phyloP scores from a whole-genome alignment of 139 green algal genomes.

The Micractinium conductrix region DNA sequence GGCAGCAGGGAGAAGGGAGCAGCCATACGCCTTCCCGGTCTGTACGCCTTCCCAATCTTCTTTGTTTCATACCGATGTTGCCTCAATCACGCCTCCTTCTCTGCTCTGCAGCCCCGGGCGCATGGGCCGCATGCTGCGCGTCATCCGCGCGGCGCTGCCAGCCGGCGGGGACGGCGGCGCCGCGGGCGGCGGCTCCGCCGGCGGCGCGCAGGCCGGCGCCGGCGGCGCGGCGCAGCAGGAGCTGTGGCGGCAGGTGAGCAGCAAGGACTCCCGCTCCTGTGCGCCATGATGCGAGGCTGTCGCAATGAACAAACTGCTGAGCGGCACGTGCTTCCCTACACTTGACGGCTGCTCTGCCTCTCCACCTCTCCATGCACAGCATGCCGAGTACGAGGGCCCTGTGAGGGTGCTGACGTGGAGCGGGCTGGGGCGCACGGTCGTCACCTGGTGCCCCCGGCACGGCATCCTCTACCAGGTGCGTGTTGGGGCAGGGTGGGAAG shows the following conservation, averaged over 20 bases:
- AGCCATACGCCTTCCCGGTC: too few species aligned
- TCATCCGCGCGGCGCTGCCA: constrained; percentile 49
- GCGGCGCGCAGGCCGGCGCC: neutral
- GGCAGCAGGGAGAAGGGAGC: too few species aligned
- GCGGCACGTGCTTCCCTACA: too few species aligned
- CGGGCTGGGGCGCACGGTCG: constrained; percentile 46
- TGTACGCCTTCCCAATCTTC: too few species aligned
- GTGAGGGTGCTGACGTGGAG: constrained; percentile 53
- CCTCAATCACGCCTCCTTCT: too few species aligned
- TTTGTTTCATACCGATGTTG: too few species aligned
- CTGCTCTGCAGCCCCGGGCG: constrained; percentile 52
- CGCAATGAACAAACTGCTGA: too few species aligned
- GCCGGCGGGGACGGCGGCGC: neutral
- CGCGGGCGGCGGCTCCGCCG: neutral
- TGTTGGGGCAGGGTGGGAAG: too few species aligned
- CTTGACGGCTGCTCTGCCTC: too few species aligned
- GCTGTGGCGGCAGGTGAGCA: constrained; percentile 49
- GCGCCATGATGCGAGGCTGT: too few species aligned
- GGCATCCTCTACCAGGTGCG: constrained; percentile 46
- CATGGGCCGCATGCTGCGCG: constrained; percentile 62
- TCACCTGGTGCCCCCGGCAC: constrained; percentile 45
- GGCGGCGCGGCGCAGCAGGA: neutral
- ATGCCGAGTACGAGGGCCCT: constrained; percentile 42
- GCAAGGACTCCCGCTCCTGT: too few species aligned
- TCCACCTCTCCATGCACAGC: too few species aligned